phyloP scores from a whole-genome alignment of 352 stramenopile genomes.

The Phytophthora foliorum region DNA sequence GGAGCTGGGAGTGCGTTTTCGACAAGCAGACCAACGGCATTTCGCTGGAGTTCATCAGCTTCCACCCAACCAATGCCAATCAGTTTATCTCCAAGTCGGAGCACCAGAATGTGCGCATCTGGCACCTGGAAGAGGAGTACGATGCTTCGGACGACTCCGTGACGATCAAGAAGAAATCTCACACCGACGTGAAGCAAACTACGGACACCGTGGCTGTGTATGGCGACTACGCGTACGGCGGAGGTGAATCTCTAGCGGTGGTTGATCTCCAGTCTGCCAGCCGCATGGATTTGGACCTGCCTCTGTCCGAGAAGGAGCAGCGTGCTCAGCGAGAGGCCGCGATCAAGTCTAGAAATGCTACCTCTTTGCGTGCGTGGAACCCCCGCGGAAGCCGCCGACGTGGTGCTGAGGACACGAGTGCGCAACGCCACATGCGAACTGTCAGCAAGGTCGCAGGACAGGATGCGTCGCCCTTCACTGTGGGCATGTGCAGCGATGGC shows the following conservation, averaged over 20 bases:
- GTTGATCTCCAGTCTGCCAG: constrained; percentile 66
- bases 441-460: constrained; percentile 75
- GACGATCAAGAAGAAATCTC: constrained; percentile 73
- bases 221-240: constrained; percentile 80
- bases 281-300: constrained; percentile 79
- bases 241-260: constrained; percentile 69
- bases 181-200: constrained; percentile 80
- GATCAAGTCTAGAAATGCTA: constrained; percentile 42
- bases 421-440: constrained; percentile 75
- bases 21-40: constrained; percentile 91
- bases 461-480: constrained; percentile 68
- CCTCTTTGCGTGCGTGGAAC: constrained; percentile 54
- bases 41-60: constrained; percentile 82
- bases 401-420: constrained; percentile 54
- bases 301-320: constrained; percentile 72
- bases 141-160: constrained; percentile 41
- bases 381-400: constrained; percentile 52
- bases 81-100: constrained; percentile 89
- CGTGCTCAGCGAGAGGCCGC: constrained; percentile 48
- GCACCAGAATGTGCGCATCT: constrained; percentile 88
- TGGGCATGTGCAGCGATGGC: constrained; percentile 87
- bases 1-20: constrained; percentile 88
- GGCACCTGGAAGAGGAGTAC: constrained; percentile 74
- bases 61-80: constrained; percentile 61
- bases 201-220: constrained; percentile 73